Conservation (phyloP, 345 rosid genomes). For the Fremontodendron californicum region DNA sequence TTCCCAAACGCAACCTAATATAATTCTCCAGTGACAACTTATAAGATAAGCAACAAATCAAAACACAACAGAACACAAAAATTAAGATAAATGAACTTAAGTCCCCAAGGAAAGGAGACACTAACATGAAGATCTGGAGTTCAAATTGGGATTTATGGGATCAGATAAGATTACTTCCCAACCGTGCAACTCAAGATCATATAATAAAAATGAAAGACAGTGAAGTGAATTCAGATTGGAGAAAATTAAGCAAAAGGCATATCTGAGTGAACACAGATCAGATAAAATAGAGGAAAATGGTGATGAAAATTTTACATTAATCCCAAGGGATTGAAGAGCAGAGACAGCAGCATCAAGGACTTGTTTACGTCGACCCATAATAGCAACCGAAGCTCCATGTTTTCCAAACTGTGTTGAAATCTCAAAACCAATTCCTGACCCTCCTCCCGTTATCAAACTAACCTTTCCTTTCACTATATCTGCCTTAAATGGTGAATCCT, state of each 20-base stretch:
- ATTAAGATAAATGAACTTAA: no score
- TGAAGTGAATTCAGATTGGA: not conserved
- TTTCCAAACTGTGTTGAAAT: constrained; percentile 57
- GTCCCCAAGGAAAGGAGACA: not conserved
- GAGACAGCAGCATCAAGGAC: constrained; percentile 64
- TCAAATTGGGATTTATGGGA: not conserved
- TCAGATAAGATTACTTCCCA: not conserved
- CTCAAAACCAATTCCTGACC: constrained; percentile 85
- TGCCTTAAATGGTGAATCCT: constrained; percentile 56
- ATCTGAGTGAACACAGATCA: no score
- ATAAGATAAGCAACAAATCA: not conserved
- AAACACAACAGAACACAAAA: not conserved
- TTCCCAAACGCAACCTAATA: no score
- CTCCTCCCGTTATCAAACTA: constrained; percentile 72
- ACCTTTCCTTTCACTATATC: constrained; percentile 53
- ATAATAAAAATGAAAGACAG: not conserved
- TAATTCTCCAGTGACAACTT: not conserved
- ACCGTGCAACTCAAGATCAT: not conserved
- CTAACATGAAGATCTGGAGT: not conserved
- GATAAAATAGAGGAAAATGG: no score
- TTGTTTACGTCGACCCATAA: constrained; percentile 73
- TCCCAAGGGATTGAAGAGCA: constrained; percentile 53
- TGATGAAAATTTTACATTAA: constrained; percentile 27
- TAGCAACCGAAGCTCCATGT: constrained; percentile 69
- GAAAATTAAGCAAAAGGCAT: not conserved